Evolutionary conservation across 2,329 filamentous ascomycete genomes (phyloP).

Genomic region (Coniochaeta hoffmannii): DNA sequence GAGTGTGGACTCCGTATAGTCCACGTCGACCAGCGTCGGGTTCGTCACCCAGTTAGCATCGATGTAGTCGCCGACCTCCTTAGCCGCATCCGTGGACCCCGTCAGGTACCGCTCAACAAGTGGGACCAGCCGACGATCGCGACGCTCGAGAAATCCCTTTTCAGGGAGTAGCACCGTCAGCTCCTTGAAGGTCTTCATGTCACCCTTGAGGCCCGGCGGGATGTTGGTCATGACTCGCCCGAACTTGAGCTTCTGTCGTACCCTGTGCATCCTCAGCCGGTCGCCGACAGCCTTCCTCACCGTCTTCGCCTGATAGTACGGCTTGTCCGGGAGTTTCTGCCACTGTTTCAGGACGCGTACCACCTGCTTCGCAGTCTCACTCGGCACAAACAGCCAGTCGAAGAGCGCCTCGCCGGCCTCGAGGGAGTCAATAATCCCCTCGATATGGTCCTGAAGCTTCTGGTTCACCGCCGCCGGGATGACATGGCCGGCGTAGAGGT

Average conservation of each 20-base stretch:
- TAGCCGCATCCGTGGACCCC: not conserved
- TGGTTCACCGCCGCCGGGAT: not conserved
- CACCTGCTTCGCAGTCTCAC: not conserved
- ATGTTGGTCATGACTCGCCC: not conserved
- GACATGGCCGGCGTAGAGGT: not conserved
- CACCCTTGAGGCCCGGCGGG: not conserved
- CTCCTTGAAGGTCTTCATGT: not conserved
- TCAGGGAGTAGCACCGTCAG: not conserved
- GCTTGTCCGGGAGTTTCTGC: not conserved
- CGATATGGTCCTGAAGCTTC: not conserved
- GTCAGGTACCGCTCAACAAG: not conserved
- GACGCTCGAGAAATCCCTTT: not conserved
- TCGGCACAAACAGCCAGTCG: not conserved
- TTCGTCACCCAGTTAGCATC: constrained; percentile 1
- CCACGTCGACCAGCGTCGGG: not conserved
- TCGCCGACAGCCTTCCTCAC: not conserved
- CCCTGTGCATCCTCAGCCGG: not conserved
- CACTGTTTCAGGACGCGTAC: not conserved
- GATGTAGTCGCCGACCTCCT: not conserved
- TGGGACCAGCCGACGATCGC: not conserved
- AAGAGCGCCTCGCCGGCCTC: not conserved
- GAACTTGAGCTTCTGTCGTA: not conserved
- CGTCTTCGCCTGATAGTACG: not conserved
- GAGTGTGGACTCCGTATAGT: not conserved
- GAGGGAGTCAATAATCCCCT: not conserved